Evolutionary conservation across 129 eudicot genomes (phyloP).

Genomic region (Chrysanthemum lavandulifolium): DNA sequence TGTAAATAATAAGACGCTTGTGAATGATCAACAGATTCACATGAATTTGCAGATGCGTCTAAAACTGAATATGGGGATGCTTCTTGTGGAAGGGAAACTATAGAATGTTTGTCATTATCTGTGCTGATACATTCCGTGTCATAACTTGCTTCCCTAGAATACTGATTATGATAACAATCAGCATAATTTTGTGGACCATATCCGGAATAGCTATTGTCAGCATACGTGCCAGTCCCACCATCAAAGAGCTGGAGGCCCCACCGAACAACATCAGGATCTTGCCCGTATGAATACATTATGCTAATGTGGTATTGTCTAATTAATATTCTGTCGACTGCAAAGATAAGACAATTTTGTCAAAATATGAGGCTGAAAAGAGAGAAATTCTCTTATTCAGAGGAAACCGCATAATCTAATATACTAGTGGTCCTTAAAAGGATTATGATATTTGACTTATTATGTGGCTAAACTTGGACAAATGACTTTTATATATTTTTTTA

Average conservation of each 20-base stretch:
- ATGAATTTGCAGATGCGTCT: conserved; percentile 41
- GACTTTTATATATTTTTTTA: neutral
- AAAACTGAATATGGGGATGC: conserved; percentile 50
- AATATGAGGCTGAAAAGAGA: conserved; percentile 27
- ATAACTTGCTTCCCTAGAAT: conserved; percentile 48
- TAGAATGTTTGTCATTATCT: conserved; percentile 42
- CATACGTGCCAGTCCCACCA: conserved; percentile 60
- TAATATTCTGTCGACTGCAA: conserved; percentile 25
- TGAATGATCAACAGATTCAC: conserved; percentile 43
- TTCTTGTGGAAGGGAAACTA: conserved; percentile 47
- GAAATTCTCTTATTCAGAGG: conserved; percentile 7
- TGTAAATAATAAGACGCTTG: conserved; percentile 55
- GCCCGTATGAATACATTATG: conserved; percentile 72
- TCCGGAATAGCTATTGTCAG: conserved; percentile 53
- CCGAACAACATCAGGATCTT: conserved; percentile 86
- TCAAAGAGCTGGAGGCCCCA: conserved; percentile 96
- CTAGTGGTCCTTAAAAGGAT: conserved; percentile 29
- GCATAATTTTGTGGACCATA: conserved; percentile 40
- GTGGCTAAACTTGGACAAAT: conserved; percentile 28
- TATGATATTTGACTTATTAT: conserved; percentile 25
- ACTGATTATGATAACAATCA: conserved; percentile 57
- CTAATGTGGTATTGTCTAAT: conserved; percentile 5
- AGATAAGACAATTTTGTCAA: conserved; percentile 20
- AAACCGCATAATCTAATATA: conserved; percentile 13
- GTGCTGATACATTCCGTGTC: conserved; percentile 38